These are phyloP conservation scores for Saccharomycopsis fibuligera DNA, from an alignment of 805 yeast genomes.

Conservation along the genomic window DNA sequence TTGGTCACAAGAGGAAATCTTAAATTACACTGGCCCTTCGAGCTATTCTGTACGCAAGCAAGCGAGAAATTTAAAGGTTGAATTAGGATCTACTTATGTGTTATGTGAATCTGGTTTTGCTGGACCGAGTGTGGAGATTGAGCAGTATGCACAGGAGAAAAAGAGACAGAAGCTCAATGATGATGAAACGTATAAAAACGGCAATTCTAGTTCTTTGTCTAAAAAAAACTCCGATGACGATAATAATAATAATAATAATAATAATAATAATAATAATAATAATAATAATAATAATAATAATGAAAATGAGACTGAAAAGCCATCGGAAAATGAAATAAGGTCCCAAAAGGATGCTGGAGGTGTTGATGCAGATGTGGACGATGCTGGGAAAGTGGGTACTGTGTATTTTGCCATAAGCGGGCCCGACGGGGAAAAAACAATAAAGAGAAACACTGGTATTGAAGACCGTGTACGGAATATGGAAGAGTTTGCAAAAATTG, in stretches of 20 bases:
- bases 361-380: too few species aligned
- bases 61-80: conserved; percentile 74
- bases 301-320: neutral
- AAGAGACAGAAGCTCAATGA: conserved; percentile 22
- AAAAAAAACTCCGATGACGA: conserved; percentile 3
- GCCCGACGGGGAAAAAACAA: conserved; percentile 49
- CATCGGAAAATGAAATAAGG: neutral
- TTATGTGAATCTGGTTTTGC: conserved; percentile 86
- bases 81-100: conserved; percentile 76
- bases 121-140: conserved; percentile 47
- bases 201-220: too few species aligned
- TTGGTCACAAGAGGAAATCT: conserved; percentile 67
- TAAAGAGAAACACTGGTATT: conserved; percentile 37
- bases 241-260: neutral
- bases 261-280: neutral
- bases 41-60: conserved; percentile 67
- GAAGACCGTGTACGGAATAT: conserved; percentile 59
- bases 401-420: conserved; percentile 70
- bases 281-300: neutral
- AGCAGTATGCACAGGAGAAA: conserved; percentile 37
- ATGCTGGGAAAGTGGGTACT: conserved; percentile 40
- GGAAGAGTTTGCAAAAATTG: conserved; percentile 67
- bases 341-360: too few species aligned
- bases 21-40: conserved; percentile 73
- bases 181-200: conserved; percentile 16